Base-by-base conservation (phyloP, 306 rosid species). In the Vigna unguiculata region DNA sequence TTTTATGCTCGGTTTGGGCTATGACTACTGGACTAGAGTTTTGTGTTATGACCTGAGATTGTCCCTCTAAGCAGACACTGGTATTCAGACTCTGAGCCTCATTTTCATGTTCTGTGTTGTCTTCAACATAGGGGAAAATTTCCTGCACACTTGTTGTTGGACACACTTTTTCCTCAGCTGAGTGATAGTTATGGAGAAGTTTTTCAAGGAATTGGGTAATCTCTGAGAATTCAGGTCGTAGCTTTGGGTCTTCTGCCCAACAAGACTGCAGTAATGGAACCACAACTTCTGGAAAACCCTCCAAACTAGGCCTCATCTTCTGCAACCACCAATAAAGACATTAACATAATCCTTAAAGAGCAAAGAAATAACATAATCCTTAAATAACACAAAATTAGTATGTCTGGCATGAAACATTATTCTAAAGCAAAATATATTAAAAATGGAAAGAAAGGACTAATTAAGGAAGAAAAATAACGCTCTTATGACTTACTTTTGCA, bases 191-290 rank as follows among this genome's bases (percentile, higher is more conserved):
- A 14, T 59, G 76, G 38, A 79, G 84, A 46, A 81, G 34, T 6
- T 25, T 79, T 40, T 49, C 28, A 4, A 90, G 84, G 28, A 24
- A 59, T 28, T 55, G 72, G 6, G 78, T 78, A 69, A 91, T 78
- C 55, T 87, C 81, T 41, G 30, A 51, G 61, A 89, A 91, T 34
- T 89, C 92, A 2, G 90, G 96, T 8, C 93, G 72, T 60, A 41
- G 69, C 8, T 46, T 69, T 55, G 96, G 92, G 41, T 91, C 87
- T 57, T 83, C 83, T 3, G 38, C 82, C 96, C 93, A 91, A 54
- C 96, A 89, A 12, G 91, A 89, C 76, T 84, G 52, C 77, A 91
- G n/a, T 28, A 91, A 75, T 15, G 89, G 87, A 9, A 38, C 34
- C 0, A 91, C 7, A 4, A 74, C 47, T 14, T 36, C 20, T 1